A percentile compares a stretch with the other conserved stretches of the same genome.
These are phyloP conservation scores for Ophiognomonia clavigignenti-juglandacearum DNA, from an alignment of 2,329 filamentous ascomycete species.

Conservation along the genomic window DNA sequence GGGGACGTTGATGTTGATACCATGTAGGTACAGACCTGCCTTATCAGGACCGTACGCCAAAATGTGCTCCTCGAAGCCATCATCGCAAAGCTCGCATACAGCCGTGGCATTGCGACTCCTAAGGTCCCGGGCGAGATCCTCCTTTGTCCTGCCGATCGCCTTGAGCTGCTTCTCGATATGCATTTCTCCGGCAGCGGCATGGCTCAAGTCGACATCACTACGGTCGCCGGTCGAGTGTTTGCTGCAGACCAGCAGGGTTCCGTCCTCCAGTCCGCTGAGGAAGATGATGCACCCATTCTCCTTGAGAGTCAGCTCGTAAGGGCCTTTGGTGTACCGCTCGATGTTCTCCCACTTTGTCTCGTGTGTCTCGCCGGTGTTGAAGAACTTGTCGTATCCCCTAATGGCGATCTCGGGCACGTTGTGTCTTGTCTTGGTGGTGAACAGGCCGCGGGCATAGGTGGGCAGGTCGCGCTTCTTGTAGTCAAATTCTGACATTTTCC, in stretches of 20 bases:
- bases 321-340: slow-evolving; percentile 68
- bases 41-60: slow-evolving; percentile 78
- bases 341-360: slow-evolving; percentile 83
- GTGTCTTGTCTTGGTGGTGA: slow-evolving; percentile 68
- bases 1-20: slow-evolving; percentile 92
- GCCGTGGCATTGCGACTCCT: slow-evolving; percentile 83
- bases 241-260: slow-evolving; percentile 90
- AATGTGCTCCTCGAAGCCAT: slow-evolving; percentile 95
- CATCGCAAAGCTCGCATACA: slow-evolving; percentile 93
- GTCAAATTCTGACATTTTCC: slow-evolving; percentile 92
- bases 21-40: slow-evolving; percentile 90
- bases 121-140: slow-evolving; percentile 72
- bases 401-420: slow-evolving; percentile 73
- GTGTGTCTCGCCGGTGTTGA: slow-evolving; percentile 80
- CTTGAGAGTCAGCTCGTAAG: slow-evolving; percentile 94
- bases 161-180: slow-evolving; percentile 79
- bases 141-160: slow-evolving; percentile 69
- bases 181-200: slow-evolving; percentile 76
- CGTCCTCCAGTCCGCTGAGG: slow-evolving; percentile 85
- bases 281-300: slow-evolving; percentile 99
- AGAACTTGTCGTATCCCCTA: slow-evolving; percentile 98
- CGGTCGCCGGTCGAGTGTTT: slow-evolving; percentile 91
- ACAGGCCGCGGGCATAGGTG: slow-evolving; percentile 88
- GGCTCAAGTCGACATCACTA: slow-evolving; percentile 67
- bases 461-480: slow-evolving; percentile 86